phyloP scores from a whole-genome alignment of 257 asterid species.

The Verbena officinalis region DNA sequence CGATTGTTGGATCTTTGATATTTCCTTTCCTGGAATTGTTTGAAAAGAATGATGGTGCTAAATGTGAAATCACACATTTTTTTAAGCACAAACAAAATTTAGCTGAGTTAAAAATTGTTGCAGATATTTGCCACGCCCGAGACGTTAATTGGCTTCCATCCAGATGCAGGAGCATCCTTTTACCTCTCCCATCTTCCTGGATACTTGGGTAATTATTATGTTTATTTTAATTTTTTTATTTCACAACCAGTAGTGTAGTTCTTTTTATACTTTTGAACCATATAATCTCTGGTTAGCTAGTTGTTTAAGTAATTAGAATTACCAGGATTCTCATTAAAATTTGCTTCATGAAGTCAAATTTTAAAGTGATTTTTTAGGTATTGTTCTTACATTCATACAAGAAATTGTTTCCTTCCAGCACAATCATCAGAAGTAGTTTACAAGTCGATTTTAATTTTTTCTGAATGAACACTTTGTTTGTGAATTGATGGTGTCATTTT shows the following conservation, averaged over 20 bases:
- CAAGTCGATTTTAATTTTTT: not conserved
- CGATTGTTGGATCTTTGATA: not conserved
- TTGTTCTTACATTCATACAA: not conserved
- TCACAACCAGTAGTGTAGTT: not conserved
- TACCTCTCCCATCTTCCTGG: conserved; percentile 95
- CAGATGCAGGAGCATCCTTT: conserved; percentile 98
- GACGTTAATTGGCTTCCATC: conserved; percentile 93
- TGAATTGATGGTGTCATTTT: conserved; percentile 13
- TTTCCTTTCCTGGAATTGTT: conserved; percentile 17
- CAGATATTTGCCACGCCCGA: conserved; percentile 97
- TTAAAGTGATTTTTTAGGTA: conserved; percentile 11
- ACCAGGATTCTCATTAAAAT: conserved; percentile 12
- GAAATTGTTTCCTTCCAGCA: conserved; percentile 9
- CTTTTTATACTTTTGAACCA: not conserved
- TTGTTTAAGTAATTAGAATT: not conserved
- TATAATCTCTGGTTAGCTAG: conserved; percentile 8
- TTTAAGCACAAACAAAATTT: conserved; percentile 1
- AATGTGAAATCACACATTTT: not conserved
- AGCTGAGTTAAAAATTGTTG: conserved; percentile 24
- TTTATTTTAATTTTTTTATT: conserved; percentile 1
- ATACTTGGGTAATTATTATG: conserved; percentile 59
- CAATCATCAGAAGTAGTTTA: not conserved
- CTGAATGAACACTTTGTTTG: not conserved
- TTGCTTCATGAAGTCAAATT: conserved; percentile 16
- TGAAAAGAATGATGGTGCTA: not conserved